These are phyloP conservation scores for Russula dissimulans DNA, from an alignment of 768 basidiomycete species.

Conservation along the genomic window DNA sequence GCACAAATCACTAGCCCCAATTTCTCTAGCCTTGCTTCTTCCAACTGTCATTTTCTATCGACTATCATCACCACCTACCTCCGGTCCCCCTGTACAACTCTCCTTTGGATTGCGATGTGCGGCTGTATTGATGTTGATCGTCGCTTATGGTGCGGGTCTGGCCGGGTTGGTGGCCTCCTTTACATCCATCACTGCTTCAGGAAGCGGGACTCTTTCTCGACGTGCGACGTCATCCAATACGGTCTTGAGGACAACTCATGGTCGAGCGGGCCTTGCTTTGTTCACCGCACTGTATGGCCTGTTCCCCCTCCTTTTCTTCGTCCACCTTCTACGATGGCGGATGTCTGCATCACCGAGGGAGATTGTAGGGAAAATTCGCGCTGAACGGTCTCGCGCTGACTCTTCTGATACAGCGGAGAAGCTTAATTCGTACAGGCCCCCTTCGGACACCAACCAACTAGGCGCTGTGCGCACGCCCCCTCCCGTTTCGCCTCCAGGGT, in stretches of 20 bases:
- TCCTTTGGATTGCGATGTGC: slow-evolving; percentile 28
- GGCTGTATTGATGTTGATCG: slow-evolving; percentile 34
- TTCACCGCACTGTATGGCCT: slow-evolving; percentile 52
- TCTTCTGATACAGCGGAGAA: slow-evolving; percentile 37
- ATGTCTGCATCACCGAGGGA: slow-evolving; percentile 1
- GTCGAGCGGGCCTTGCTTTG: slow-evolving; percentile 54
- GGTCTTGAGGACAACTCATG: slow-evolving; percentile 51
- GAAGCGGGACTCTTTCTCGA: slow-evolving; percentile 21
- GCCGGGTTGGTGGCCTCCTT: slow-evolving; percentile 56
- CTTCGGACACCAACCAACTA: slow-evolving; percentile 13
- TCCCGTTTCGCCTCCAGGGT: slow-evolving; percentile 24
- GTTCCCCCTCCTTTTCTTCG: slow-evolving; percentile 35
- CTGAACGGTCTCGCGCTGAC: slow-evolving; percentile 24
- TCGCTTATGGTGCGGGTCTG: slow-evolving; percentile 51
- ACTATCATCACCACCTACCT: slow-evolving; percentile 32
- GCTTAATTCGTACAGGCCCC: slow-evolving; percentile 21
- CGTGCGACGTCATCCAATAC: slow-evolving; percentile 26
- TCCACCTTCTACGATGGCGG: slow-evolving; percentile 20
- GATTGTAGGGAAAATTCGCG: slow-evolving; percentile 10
- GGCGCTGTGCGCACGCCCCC: slow-evolving; percentile 21
- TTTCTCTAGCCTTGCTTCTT: slow-evolving; percentile 39
- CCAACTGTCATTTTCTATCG: slow-evolving; percentile 36
- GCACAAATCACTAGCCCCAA: slow-evolving; percentile 40
- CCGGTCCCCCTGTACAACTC: slow-evolving; percentile 20
- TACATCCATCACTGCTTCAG: slow-evolving; percentile 38